Evolutionary conservation across 2,329 filamentous ascomycete genomes (phyloP).

Genomic region (Pyricularia sp.): DNA sequence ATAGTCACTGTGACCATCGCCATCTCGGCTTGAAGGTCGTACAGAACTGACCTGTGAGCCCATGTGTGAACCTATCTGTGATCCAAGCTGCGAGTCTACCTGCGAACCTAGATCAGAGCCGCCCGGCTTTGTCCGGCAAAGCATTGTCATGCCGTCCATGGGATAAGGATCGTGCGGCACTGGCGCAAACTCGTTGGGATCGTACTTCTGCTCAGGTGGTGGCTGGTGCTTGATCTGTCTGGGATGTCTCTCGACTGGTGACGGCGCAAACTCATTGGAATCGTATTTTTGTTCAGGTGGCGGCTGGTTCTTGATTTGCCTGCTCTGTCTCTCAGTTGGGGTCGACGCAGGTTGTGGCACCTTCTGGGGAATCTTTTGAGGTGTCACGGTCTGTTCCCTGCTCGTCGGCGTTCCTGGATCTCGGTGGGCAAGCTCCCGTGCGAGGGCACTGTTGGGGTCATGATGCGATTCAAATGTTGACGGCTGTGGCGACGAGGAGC

Average conservation of each 20-base stretch:
- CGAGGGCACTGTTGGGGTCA: constrained; percentile 64
- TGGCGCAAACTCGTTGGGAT: constrained; percentile 46
- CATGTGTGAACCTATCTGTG: constrained; percentile 28
- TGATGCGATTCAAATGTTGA: constrained; percentile 88
- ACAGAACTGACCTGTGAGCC: constrained; percentile 42
- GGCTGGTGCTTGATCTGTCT: constrained; percentile 9
- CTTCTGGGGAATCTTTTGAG: constrained; percentile 28
- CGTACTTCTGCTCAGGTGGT: constrained; percentile 24
- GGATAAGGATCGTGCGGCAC: constrained; percentile 91
- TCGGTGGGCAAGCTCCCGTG: constrained; percentile 52
- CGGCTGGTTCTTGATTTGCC: not conserved
- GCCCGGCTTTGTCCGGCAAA: constrained; percentile 54
- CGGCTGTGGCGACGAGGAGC: constrained; percentile 90
- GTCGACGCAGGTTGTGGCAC: not conserved
- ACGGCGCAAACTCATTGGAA: not conserved
- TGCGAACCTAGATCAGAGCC: constrained; percentile 14
- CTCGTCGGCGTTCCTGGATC: constrained; percentile 30
- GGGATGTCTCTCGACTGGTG: constrained; percentile 2
- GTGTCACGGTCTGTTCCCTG: constrained; percentile 36
- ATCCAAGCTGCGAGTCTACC: constrained; percentile 33
- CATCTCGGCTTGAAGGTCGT: constrained; percentile 73
- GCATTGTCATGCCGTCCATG: constrained; percentile 92
- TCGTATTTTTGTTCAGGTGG: not conserved
- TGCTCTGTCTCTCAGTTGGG: not conserved
- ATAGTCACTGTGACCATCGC: constrained; percentile 82